Percentiles rank a stretch among this genome's conserved stretches.
Evolutionary conservation across 2,329 filamentous ascomycete species (phyloP).

Genomic region (Lachnellula occidentalis): DNA sequence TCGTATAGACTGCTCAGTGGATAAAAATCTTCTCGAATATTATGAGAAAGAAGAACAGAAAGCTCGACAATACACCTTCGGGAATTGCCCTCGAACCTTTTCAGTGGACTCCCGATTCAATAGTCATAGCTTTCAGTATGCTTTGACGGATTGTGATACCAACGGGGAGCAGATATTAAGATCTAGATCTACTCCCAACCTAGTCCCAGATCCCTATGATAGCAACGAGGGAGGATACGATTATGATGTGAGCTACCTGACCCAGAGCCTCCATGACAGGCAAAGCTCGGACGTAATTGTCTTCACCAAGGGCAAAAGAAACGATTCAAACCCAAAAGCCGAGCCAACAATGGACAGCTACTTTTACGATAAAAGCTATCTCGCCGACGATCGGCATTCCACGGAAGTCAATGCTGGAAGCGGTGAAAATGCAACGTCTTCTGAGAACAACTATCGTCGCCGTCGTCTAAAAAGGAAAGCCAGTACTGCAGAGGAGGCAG

Average conservation of each 20-base stretch:
- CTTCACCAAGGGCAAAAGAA: not conserved
- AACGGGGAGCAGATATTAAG: not conserved
- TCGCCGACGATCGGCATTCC: not conserved
- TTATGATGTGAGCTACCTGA: conserved; percentile 1
- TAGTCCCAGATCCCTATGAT: not conserved
- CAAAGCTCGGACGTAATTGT: not conserved
- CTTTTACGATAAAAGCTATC: not conserved
- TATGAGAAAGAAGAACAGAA: conserved; percentile 11
- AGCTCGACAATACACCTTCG: not conserved
- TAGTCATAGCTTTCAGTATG: not conserved
- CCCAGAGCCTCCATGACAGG: not conserved
- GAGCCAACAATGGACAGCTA: not conserved
- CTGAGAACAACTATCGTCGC: not conserved
- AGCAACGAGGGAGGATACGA: not conserved
- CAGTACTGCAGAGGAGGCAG: not conserved
- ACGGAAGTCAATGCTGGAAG: not conserved
- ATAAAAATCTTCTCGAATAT: conserved; percentile 22
- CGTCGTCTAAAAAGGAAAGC: not conserved
- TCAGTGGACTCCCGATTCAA: not conserved
- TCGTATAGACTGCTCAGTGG: conserved; percentile 20
- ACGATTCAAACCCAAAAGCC: not conserved
- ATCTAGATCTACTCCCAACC: not conserved
- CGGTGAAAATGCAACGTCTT: not conserved
- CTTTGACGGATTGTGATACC: not conserved
- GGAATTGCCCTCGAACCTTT: not conserved